Conservation (phyloP, 768 basidiomycete genomes). For the Serendipita sp. region DNA sequence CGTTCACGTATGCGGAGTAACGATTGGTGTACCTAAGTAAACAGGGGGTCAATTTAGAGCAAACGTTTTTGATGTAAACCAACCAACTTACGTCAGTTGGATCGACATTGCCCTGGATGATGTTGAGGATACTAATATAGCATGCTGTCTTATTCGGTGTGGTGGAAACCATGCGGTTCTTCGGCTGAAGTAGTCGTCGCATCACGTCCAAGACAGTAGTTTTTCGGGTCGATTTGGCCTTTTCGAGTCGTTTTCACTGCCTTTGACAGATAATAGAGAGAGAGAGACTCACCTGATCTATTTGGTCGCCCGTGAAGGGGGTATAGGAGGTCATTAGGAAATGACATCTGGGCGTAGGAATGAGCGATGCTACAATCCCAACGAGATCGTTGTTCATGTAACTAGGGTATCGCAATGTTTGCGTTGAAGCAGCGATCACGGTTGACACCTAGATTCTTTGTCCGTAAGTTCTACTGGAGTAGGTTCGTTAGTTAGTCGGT, state of each 20-base stretch:
- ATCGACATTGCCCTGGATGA: slow-evolving; percentile 97
- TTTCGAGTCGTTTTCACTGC: background rate
- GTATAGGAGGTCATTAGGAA: slow-evolving; percentile 99
- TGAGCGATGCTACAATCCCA: slow-evolving; percentile 88
- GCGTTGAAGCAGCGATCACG: slow-evolving; percentile 94
- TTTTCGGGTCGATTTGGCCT: slow-evolving; percentile 90
- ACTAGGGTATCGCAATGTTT: slow-evolving; percentile 90
- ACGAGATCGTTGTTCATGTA: slow-evolving; percentile 99
- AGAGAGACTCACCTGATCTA: slow-evolving; percentile 58
- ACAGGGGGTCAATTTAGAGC: slow-evolving; percentile 1
- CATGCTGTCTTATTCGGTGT: slow-evolving; percentile 82
- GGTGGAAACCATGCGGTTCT: slow-evolving; percentile 96
- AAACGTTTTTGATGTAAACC: background rate
- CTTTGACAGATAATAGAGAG: background rate
- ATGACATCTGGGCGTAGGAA: slow-evolving; percentile 93
- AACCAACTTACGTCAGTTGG: slow-evolving; percentile 66
- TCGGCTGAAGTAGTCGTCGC: slow-evolving; percentile 91
- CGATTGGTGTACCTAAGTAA: slow-evolving; percentile 79
- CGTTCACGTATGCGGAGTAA: slow-evolving; percentile 91
- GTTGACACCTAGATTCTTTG: slow-evolving; percentile 58
- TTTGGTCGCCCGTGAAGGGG: slow-evolving; percentile 91
- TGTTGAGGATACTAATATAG: slow-evolving; percentile 95
- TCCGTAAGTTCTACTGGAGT: background rate
- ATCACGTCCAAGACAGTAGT: slow-evolving; percentile 98
- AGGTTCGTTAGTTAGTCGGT: background rate